Base-by-base conservation (phyloP, 768 basidiomycete species). In the Amanita fuliginea region DNA sequence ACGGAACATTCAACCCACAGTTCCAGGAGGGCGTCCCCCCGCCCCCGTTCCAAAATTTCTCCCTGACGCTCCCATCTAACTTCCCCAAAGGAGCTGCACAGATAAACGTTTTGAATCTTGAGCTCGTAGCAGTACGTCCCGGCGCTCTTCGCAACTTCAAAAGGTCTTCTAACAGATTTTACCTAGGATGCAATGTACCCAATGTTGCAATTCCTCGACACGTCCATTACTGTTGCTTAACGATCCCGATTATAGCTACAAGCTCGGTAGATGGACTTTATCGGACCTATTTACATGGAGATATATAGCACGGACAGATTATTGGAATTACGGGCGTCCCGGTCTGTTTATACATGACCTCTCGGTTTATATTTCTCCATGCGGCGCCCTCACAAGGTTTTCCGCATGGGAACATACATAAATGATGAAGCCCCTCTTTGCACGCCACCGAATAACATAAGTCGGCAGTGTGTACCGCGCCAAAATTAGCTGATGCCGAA, bases 11-110 rank as follows among this genome's bases (percentile, higher is more conserved):
- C 51, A 55, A 58, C 21, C 75, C 76, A 0, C 54, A 48, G 58
- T 55, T 50, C 30, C 30, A 30, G 3, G 57, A 63, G 6, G 5
- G 34, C 2, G 53, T 58, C 22, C 56, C 58, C 1, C 42, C 36
- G 59, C 67, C 65, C 11, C 72, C 73, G 10, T 67, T 72, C 58
- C 61, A 76, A 48, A 73, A 74, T 54, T 71, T 74, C 51, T 66
- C 69, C 2, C 62, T 76, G 4, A 59, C 59, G 24, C 56, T 77
- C 11, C 74, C 74, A 1, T 42, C 60, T 21, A 42, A 21, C 3
- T 14, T 59, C 8, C 0, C 55, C 1, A 46, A 54, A 26, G 71
- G 72, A 4, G 47, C 55, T 34, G 68, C 68, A 6, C 58, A 64
- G 54, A 53, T 75, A 14, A 62, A 60, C 13, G 66, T 72, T 3